Base-by-base conservation (phyloP, 2,329 filamentous ascomycete species). In the Chaetomium sp. region DNA sequence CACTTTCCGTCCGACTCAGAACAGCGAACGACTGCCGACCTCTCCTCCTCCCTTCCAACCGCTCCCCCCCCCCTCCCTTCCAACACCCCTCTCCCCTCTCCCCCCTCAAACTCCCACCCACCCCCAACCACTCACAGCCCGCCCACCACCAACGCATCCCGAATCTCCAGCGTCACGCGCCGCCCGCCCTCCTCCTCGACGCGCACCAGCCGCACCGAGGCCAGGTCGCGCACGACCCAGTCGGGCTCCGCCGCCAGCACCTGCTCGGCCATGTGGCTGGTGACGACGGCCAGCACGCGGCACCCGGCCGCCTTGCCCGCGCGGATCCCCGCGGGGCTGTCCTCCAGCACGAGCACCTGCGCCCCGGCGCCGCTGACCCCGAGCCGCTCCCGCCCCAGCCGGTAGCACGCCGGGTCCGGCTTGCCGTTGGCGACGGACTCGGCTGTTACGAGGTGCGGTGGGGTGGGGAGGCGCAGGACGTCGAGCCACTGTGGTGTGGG, bases 251-350 rank as follows among this genome's bases (percentile, higher is more conserved):
- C 92, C 55, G 84, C 85, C 66, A 83, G 79, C 57, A 96, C 83
- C 78, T 93, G 86, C 71, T 87, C 86, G 54, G 89, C 80, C 29
- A 85, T 87, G 78, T 97, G 93, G 73, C 91, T 96, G 61, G 93
- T 97, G 62, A 90, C 86, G 61, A 97, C 79, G n/a, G 88, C 93
- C 54, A 96, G 79, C 13, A 97, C 93, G 74, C 85, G 88, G 80
- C 90, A 97, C 1, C 92, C 93, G 10, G 93, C 93, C 0, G 86
- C 91, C 78, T 93, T 96, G 57, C 93, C 93, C 31, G 93, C 87
- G 69, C 80, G 83, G 73, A 97, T 91, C 5, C 93, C 93, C 8
- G 92, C 91, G 5, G 93, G 93, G 63, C 91, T 91, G 79, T 97
- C 93, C 78, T 97, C 93, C 45, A 97, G 79, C 57, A 97, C 93